Percentiles rank a stretch among this genome's conserved stretches.
These are phyloP conservation scores for Allium fistulosum DNA, from an alignment of 106 monocot species.

Conservation along the genomic window DNA sequence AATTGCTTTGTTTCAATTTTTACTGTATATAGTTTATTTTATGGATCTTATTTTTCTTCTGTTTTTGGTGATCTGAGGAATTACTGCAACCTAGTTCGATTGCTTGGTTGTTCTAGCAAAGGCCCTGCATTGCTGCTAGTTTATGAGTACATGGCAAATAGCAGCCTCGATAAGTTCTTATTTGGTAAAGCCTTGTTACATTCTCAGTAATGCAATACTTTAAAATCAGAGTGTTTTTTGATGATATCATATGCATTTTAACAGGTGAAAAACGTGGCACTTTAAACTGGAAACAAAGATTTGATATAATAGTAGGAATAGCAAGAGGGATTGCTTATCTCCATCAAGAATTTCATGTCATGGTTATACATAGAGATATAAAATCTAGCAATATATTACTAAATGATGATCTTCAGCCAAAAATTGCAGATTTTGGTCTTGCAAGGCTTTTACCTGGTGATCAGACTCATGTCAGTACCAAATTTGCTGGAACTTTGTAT, in stretches of 20 bases:
- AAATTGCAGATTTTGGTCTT: conserved; percentile 75
- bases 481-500: conserved; percentile 75
- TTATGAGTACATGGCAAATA: conserved; percentile 72
- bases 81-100: conserved; percentile 49
- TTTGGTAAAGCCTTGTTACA: conserved; percentile 31
- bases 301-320: conserved; percentile 68
- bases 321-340: conserved; percentile 72
- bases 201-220: background rate
- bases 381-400: conserved; percentile 65
- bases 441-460: conserved; percentile 62
- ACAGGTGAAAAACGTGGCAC: conserved; percentile 36
- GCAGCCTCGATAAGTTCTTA: conserved; percentile 65
- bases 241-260: background rate
- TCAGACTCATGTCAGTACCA: conserved; percentile 61
- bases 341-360: conserved; percentile 67
- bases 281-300: conserved; percentile 69
- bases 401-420: conserved; percentile 56
- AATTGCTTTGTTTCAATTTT: too few species aligned
- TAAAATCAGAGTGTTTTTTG: too few species aligned
- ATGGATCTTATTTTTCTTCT: too few species aligned
- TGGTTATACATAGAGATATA: conserved; percentile 68
- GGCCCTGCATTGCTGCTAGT: conserved; percentile 53
- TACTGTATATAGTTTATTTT: too few species aligned
- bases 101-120: conserved; percentile 67
- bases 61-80: too few species aligned